phyloP scores from a whole-genome alignment of 768 basidiomycete species.

The Punctularia strigosozonata region DNA sequence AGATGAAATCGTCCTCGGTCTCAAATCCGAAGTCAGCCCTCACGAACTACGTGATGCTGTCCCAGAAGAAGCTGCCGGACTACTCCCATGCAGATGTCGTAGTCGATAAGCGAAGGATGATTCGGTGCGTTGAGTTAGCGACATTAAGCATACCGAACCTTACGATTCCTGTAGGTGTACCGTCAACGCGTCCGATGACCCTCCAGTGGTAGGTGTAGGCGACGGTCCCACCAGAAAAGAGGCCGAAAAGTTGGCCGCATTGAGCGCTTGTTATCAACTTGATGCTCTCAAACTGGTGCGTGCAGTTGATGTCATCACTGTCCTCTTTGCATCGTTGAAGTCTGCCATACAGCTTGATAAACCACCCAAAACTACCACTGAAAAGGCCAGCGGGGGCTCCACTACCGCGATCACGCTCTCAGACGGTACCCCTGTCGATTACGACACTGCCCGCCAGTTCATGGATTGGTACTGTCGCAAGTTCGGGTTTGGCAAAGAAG shows the following conservation, averaged over 20 bases:
- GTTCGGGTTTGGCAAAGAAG: slow-evolving; percentile 64
- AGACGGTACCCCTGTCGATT: slow-evolving; percentile 50
- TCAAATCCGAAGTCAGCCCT: slow-evolving; percentile 43
- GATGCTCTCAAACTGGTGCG: too few relatives aligned
- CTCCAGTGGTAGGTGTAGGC: slow-evolving; percentile 45
- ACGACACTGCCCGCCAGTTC: slow-evolving; percentile 73
- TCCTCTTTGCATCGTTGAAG: not conserved
- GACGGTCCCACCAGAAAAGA: slow-evolving; percentile 47
- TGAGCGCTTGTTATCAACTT: slow-evolving; percentile 66
- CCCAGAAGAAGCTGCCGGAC: slow-evolving; percentile 11
- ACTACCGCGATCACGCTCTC: slow-evolving; percentile 29
- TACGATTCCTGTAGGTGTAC: too few relatives aligned
- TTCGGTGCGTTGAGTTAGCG: slow-evolving; percentile 27
- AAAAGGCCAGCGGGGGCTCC: not conserved
- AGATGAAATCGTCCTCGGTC: slow-evolving; percentile 18
- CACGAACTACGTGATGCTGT: slow-evolving; percentile 24
- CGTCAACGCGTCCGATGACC: too few relatives aligned
- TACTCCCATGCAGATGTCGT: slow-evolving; percentile 19
- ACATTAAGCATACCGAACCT: slow-evolving; percentile 14
- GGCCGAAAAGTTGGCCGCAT: slow-evolving; percentile 64
- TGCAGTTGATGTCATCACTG: too few relatives aligned
- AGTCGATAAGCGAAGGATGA: slow-evolving; percentile 21
- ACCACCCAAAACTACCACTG: slow-evolving; percentile 1
- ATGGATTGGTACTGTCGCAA: slow-evolving; percentile 92
- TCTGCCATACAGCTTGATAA: slow-evolving; percentile 2